phyloP scores from a whole-genome alignment of 2,329 filamentous ascomycete species.

The Sarocladiaceae sp. region DNA sequence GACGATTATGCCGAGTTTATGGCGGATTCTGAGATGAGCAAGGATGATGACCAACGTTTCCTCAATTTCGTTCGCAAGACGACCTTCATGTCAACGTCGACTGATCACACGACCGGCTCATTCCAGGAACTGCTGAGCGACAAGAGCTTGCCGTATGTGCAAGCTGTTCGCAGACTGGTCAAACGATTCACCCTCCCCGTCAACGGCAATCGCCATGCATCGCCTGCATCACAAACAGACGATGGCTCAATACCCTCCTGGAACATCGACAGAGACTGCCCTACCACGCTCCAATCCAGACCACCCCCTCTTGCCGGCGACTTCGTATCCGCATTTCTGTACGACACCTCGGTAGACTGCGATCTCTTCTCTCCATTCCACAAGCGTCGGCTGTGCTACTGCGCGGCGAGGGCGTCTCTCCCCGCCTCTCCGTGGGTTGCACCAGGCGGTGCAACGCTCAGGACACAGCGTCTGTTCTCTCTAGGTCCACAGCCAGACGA shows the following conservation, averaged over 20 bases:
- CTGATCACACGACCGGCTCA: conserved; percentile 30
- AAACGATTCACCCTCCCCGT: conserved; percentile 30
- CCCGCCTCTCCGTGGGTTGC: conserved; percentile 23
- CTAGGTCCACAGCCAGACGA: conserved; percentile 10
- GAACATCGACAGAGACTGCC: conserved; percentile 22
- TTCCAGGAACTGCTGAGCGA: conserved; percentile 26
- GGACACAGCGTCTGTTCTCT: conserved; percentile 14
- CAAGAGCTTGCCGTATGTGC: conserved; percentile 26
- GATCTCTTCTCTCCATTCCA: conserved; percentile 18
- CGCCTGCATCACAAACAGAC: conserved; percentile 18
- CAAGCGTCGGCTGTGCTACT: conserved; percentile 21
- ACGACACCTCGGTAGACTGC: conserved; percentile 13
- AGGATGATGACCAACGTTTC: conserved; percentile 16
- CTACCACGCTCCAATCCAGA: conserved; percentile 14
- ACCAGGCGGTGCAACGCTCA: conserved; percentile 16
- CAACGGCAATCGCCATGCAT: conserved; percentile 13
- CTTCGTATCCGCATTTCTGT: conserved; percentile 21
- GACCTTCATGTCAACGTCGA: conserved; percentile 32
- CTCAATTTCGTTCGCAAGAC: conserved; percentile 23
- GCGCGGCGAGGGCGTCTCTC: conserved; percentile 19
- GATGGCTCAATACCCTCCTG: conserved; percentile 15
- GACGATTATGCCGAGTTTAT: conserved; percentile 3
- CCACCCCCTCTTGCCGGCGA: conserved; percentile 41
- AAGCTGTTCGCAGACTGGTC: conserved; percentile 30
- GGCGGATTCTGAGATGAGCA: neutral